Evolutionary conservation across 2,329 filamentous ascomycete genomes (phyloP).

Genomic region (Fusarium subglutinans): DNA sequence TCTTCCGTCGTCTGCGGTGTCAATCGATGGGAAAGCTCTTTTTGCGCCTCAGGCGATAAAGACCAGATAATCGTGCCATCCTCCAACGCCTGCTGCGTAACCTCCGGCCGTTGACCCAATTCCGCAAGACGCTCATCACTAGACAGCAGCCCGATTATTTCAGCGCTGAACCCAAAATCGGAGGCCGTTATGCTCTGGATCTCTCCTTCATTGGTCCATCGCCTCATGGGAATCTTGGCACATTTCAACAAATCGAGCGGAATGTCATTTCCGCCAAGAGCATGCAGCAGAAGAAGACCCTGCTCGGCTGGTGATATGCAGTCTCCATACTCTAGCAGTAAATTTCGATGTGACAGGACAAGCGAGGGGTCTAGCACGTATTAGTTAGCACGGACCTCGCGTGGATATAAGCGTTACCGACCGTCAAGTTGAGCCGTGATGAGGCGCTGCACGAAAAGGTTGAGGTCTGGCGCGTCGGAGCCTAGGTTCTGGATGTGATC

Average conservation of each 20-base stretch:
- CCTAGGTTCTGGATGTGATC: slow-evolving; percentile 39
- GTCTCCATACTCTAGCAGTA: slow-evolving; percentile 40
- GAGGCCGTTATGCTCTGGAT: slow-evolving; percentile 34
- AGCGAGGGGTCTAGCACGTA: slow-evolving; percentile 10
- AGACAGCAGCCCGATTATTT: slow-evolving; percentile 30
- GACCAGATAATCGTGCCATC: slow-evolving; percentile 36
- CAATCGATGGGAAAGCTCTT: not conserved
- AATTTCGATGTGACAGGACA: slow-evolving; percentile 34
- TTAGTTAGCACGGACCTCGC: not conserved
- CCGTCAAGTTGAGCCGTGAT: slow-evolving; percentile 35
- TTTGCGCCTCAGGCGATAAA: slow-evolving; percentile 10
- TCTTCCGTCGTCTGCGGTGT: slow-evolving; percentile 30
- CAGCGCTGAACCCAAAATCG: slow-evolving; percentile 37
- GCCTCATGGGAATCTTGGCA: slow-evolving; percentile 28
- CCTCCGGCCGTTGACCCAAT: slow-evolving; percentile 9
- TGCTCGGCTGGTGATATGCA: slow-evolving; percentile 38
- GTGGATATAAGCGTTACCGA: not conserved
- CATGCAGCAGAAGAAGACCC: slow-evolving; percentile 38
- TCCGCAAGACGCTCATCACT: slow-evolving; percentile 17
- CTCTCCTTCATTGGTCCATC: slow-evolving; percentile 43
- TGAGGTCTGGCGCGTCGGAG: slow-evolving; percentile 19
- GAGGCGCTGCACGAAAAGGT: slow-evolving; percentile 37
- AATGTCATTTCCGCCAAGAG: slow-evolving; percentile 35
- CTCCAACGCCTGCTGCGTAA: slow-evolving; percentile 24
- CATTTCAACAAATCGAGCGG: slow-evolving; percentile 39